Conservation (phyloP, 2,329 filamentous ascomycete genomes). For the Botrytis deweyae region DNA sequence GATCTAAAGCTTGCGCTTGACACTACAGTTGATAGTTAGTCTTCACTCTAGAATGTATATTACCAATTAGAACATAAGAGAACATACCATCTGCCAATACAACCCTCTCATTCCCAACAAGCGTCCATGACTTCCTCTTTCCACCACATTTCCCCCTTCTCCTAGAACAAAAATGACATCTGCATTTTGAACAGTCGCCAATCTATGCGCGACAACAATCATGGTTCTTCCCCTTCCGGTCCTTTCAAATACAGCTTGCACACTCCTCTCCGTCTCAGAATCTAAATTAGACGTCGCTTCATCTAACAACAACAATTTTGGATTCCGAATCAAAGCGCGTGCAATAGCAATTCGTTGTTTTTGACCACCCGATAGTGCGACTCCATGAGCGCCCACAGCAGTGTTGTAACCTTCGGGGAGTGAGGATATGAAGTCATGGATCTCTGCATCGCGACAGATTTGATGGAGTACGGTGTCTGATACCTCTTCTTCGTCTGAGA, state of each 20-base stretch:
- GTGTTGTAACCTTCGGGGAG: slow-evolving; percentile 53
- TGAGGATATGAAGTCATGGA: slow-evolving; percentile 52
- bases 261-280: slow-evolving; percentile 55
- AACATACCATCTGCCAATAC: slow-evolving; percentile 37
- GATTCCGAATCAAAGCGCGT: slow-evolving; percentile 52
- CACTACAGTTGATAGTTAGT: slow-evolving; percentile 24
- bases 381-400: slow-evolving; percentile 47
- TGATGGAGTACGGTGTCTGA: slow-evolving; percentile 50
- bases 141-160: slow-evolving; percentile 33
- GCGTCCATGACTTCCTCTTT: slow-evolving; percentile 33
- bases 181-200: slow-evolving; percentile 75
- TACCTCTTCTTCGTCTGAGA: slow-evolving; percentile 41
- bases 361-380: slow-evolving; percentile 53
- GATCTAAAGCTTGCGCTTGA: slow-evolving; percentile 26
- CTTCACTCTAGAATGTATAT: neutral
- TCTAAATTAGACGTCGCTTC: slow-evolving; percentile 59
- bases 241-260: slow-evolving; percentile 66
- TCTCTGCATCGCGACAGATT: slow-evolving; percentile 52
- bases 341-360: slow-evolving; percentile 57
- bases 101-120: slow-evolving; percentile 32
- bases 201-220: slow-evolving; percentile 73
- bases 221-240: slow-evolving; percentile 66
- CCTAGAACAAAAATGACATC: slow-evolving; percentile 37
- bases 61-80: neutral
- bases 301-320: slow-evolving; percentile 54